phyloP scores from a whole-genome alignment of 2,329 filamentous ascomycete genomes.

The Sclerotinia minor region DNA sequence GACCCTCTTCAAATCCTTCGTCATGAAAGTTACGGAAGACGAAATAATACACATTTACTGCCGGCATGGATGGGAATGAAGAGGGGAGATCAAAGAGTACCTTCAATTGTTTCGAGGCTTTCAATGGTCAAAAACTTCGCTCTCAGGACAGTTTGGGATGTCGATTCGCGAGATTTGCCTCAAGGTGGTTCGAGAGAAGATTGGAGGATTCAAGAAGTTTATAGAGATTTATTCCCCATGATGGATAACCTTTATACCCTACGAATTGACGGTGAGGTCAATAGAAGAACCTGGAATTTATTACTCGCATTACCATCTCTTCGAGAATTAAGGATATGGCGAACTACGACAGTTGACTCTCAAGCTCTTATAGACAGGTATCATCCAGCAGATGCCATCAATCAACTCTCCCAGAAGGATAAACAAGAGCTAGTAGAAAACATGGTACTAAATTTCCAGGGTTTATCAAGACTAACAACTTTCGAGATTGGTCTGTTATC shows the following conservation, averaged over 20 bases:
- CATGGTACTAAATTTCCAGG: constrained; percentile 22
- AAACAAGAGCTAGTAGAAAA: constrained; percentile 13
- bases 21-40: constrained; percentile 17
- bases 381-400: background rate
- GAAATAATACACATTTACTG: background rate
- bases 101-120: constrained; percentile 20
- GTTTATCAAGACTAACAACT: constrained; percentile 18
- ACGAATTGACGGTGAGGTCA: constrained; percentile 24
- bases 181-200: constrained; percentile 21
- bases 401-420: background rate
- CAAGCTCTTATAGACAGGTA: constrained; percentile 18
- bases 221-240: constrained; percentile 5
- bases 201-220: background rate
- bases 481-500: constrained; percentile 25
- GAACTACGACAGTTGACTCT: constrained; percentile 21
- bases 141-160: constrained; percentile 25
- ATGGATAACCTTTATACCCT: constrained; percentile 16
- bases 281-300: constrained; percentile 19
- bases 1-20: constrained; percentile 19
- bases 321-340: constrained; percentile 25
- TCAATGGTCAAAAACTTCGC: constrained; percentile 18
- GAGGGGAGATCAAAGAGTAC: constrained; percentile 8
- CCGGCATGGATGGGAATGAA: background rate
- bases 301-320: constrained; percentile 17
- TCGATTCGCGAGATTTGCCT: constrained; percentile 21